Base-by-base conservation (phyloP, 2,329 filamentous ascomycete species). In the Fusarium caatingaense region DNA sequence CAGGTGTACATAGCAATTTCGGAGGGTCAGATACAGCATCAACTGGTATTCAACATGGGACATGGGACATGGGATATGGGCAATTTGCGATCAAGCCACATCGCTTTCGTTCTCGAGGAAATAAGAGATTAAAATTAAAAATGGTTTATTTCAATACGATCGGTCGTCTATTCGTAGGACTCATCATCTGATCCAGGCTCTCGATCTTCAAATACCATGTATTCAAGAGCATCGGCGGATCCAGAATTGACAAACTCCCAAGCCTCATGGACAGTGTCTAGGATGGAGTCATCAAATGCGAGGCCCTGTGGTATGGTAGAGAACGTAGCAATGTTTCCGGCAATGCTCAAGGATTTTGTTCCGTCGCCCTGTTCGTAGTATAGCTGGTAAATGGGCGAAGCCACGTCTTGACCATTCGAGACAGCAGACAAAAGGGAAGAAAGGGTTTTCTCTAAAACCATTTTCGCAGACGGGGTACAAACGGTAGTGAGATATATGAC, bases 181-280 rank as follows among this genome's bases (percentile, higher is more conserved):
- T 88, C 85, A 40, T 88, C 86, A 58, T 92, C 89, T 32, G 87
- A 87, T 63, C 80, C 82, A 16, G 84, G 86, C 76, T 94, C 90
- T 25, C 93, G 86, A 64, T 96, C 92, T 50, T 91, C 87, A 77
- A 97, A 97, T 21, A 86, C 83, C 87, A 98, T 90, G 74, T 96
- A 98, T 46, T 86, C 80, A 12, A 69, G 72, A 8, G 75, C 78
- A 20, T 83, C 82, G 20, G 37, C 81, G 7, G 85, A 84, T 3
- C 82, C 80, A 12, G 85, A 87, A 70, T 87, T 82, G 6, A 94
- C 84, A 50, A 83, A 81, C 65, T 86, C 83, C 94, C 94, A 98
- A 9, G 90, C 88, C 12, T 86, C 79, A 64, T 87, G 87, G 3
- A 97, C 92, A 27, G 87, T 79, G 9, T 89, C 86, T 12, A 98